A percentile compares a stretch with the other conserved stretches of the same genome.
Conservation (phyloP, 208 protist genomes). For the Porcisia hertigi region DNA sequence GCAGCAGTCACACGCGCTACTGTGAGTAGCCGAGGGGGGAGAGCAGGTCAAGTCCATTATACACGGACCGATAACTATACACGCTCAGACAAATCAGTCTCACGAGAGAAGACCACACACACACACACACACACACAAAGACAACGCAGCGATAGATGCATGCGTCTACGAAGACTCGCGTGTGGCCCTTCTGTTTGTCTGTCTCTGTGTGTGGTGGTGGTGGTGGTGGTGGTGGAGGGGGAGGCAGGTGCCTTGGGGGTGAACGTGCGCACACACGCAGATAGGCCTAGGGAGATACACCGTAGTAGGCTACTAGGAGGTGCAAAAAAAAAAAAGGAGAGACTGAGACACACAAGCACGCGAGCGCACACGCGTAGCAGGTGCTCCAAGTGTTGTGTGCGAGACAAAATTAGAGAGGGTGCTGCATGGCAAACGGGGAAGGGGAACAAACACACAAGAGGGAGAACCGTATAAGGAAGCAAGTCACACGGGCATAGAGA, state of each 20-base stretch:
- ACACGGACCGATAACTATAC: not conserved
- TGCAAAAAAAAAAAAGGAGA: not conserved
- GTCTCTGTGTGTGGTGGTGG: not conserved
- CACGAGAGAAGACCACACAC: not conserved
- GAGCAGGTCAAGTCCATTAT: not conserved
- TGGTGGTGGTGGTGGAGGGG: not conserved
- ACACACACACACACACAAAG: not conserved
- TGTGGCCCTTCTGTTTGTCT: not conserved
- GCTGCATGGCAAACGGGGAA: not conserved
- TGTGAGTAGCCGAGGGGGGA: not conserved
- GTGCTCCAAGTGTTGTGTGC: not conserved
- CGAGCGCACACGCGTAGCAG: not conserved
- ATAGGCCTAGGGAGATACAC: too few species aligned
- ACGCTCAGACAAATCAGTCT: not conserved
- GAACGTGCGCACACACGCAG: too few species aligned
- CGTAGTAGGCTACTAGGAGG: too few species aligned
- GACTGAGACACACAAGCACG: not conserved
- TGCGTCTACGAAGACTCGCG: not conserved
- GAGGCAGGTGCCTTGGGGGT: not conserved
- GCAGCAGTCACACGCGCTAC: conserved; percentile 53
- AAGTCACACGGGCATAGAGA: not conserved
- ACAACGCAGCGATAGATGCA: not conserved
- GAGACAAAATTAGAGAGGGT: not conserved
- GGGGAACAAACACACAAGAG: not conserved
- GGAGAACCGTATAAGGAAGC: not conserved